These are phyloP conservation scores for Quercus alba DNA, from an alignment of 306 rosid species.

Conservation along the genomic window DNA sequence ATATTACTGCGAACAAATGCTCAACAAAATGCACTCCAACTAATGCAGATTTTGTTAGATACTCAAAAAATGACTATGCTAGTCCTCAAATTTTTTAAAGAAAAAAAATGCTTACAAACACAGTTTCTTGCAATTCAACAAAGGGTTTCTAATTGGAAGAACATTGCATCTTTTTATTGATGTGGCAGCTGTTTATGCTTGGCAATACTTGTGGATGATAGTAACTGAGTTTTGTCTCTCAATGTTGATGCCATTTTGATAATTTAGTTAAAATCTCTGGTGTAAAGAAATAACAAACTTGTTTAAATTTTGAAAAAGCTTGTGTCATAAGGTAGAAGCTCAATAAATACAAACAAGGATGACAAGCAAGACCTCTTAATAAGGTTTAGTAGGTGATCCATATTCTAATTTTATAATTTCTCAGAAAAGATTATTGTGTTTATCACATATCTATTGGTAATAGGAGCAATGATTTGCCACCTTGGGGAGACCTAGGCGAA, in stretches of 20 bases:
- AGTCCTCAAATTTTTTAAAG: too few species aligned
- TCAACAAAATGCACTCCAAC: too few species aligned
- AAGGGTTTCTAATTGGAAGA: neutral
- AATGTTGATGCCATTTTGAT: neutral
- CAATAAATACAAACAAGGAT: neutral
- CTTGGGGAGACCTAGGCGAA: neutral
- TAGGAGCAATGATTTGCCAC: neutral
- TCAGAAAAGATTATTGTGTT: neutral
- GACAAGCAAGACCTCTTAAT: neutral
- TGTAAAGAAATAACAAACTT: neutral
- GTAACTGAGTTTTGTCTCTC: neutral
- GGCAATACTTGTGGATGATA: neutral
- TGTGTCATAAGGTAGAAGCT: neutral
- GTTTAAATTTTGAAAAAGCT: neutral
- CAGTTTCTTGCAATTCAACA: neutral
- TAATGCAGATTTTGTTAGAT: too few species aligned
- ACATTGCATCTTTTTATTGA: neutral
- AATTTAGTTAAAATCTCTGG: neutral
- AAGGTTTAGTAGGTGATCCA: neutral
- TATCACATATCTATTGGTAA: neutral
- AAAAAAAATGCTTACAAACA: neutral
- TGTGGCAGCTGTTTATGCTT: neutral
- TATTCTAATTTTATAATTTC: neutral
- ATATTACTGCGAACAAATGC: too few species aligned
- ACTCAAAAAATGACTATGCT: too few species aligned